Conservation (phyloP, 2,329 filamentous ascomycete species). For the Bipolaris zeicola region DNA sequence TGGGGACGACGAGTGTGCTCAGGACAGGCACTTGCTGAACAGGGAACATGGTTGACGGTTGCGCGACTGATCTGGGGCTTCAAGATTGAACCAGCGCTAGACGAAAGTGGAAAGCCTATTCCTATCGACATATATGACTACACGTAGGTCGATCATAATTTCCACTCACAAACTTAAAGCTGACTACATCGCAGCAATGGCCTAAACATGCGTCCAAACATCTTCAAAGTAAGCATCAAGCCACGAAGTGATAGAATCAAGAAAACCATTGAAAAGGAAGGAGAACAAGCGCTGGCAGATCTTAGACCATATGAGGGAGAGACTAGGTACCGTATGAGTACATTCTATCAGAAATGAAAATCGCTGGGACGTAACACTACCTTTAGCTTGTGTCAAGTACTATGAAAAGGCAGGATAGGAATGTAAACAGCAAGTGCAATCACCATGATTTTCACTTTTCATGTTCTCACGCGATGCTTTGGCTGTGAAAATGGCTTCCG, state of each 20-base stretch:
- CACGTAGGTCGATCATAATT: constrained; percentile 48
- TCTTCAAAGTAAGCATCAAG: constrained; percentile 61
- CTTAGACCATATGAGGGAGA: constrained; percentile 61
- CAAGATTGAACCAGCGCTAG: constrained; percentile 53
- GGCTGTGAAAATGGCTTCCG: neutral
- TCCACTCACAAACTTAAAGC: neutral
- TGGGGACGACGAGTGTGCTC: constrained; percentile 63
- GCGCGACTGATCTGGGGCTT: constrained; percentile 65
- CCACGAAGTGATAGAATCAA: constrained; percentile 57
- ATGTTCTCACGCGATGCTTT: neutral
- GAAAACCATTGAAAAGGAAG: constrained; percentile 59
- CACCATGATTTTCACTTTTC: neutral
- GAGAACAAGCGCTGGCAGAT: constrained; percentile 58
- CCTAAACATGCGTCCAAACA: constrained; percentile 63
- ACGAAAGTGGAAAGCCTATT: constrained; percentile 53
- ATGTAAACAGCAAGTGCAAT: no score
- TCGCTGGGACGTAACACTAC: neutral
- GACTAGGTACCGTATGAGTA: constrained; percentile 61
- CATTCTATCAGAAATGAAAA: constrained; percentile 29
- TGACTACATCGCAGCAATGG: constrained; percentile 53
- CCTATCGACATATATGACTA: constrained; percentile 64
- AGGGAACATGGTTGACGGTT: constrained; percentile 64
- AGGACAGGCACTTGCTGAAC: constrained; percentile 64
- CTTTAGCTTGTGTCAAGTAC: no score
- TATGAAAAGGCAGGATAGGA: neutral